Evolutionary conservation across 1,284 basidiomycete genomes (phyloP).

Genomic region (Cutaneotrichosporon sp.): DNA sequence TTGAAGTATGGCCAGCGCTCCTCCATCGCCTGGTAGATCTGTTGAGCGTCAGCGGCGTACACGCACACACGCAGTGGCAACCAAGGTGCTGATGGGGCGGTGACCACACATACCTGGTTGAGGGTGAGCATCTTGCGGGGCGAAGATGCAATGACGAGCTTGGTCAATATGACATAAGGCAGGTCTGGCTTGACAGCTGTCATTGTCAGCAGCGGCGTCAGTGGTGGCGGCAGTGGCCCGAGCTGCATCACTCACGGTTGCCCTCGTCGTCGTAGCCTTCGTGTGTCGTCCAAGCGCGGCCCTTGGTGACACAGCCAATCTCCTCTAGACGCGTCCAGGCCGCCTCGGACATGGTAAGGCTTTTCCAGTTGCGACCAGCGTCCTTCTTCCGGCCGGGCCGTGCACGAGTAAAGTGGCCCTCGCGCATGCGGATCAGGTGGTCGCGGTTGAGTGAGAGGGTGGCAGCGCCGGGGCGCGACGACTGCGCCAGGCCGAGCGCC

Average conservation of each 20-base stretch:
- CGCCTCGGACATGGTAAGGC: slow-evolving; percentile 26
- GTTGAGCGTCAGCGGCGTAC: slow-evolving; percentile 7
- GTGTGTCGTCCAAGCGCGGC: slow-evolving; percentile 24
- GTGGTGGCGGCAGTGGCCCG: too few relatives aligned
- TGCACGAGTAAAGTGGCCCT: slow-evolving; percentile 21
- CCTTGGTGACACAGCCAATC: slow-evolving; percentile 26
- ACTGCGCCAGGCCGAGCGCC: slow-evolving; percentile 15
- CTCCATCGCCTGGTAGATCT: slow-evolving; percentile 42
- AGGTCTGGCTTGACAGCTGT: slow-evolving; percentile 36
- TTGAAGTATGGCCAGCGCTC: slow-evolving; percentile 38
- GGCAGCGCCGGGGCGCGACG: slow-evolving; percentile 7
- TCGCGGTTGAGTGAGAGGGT: slow-evolving; percentile 18
- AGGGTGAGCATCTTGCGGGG: slow-evolving; percentile 36
- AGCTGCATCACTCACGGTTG: slow-evolving; percentile 30
- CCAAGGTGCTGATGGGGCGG: not conserved
- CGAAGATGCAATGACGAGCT: slow-evolving; percentile 37
- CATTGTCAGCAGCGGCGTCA: too few relatives aligned
- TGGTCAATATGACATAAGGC: slow-evolving; percentile 31
- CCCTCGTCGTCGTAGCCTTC: slow-evolving; percentile 28
- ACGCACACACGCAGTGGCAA: not conserved
- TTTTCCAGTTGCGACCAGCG: slow-evolving; percentile 19
- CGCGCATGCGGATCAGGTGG: slow-evolving; percentile 25
- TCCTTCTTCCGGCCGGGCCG: slow-evolving; percentile 10
- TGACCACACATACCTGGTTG: slow-evolving; percentile 32
- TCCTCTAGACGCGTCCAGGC: slow-evolving; percentile 37